Evolutionary conservation across 139 green algal genomes (phyloP).

Genomic region (Diplosphaera chodatii): DNA sequence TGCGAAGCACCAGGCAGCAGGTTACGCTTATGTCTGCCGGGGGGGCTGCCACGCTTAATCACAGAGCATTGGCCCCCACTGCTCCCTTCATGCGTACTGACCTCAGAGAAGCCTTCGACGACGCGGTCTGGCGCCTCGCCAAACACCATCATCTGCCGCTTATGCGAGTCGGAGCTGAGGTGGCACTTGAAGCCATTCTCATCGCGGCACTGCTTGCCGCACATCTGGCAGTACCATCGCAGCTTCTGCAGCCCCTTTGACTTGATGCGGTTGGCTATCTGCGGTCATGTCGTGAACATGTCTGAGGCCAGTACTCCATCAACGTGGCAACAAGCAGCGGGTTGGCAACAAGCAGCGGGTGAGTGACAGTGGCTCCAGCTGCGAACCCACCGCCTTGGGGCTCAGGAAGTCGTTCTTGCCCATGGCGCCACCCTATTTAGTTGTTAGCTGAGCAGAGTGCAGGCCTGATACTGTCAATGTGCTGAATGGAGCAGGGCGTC

Average conservation of each 20-base stretch:
- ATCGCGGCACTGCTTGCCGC: constrained; percentile 95
- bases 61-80: no score
- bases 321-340: no score
- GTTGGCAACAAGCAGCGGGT: no score
- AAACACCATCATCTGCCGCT: constrained; percentile 86
- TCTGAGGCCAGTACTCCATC: no score
- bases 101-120: constrained; percentile 69
- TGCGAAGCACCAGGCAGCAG: no score
- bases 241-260: constrained; percentile 95
- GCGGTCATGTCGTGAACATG: constrained; percentile 5
- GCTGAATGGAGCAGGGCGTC: no score
- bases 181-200: constrained; percentile 99
- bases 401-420: constrained; percentile 85
- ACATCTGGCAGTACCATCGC: constrained; percentile 88
- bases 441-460: no score
- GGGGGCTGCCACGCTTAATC: no score
- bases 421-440: constrained; percentile 20
- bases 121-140: constrained; percentile 68
- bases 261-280: constrained; percentile 95
- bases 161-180: constrained; percentile 70
- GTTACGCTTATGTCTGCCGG: no score
- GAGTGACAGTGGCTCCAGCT: no score
- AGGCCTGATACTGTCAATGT: no score
- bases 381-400: constrained; percentile 68
- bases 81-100: no score